Conservation (phyloP, 2,329 filamentous ascomycete species). For the Blumeriella jaapii region DNA sequence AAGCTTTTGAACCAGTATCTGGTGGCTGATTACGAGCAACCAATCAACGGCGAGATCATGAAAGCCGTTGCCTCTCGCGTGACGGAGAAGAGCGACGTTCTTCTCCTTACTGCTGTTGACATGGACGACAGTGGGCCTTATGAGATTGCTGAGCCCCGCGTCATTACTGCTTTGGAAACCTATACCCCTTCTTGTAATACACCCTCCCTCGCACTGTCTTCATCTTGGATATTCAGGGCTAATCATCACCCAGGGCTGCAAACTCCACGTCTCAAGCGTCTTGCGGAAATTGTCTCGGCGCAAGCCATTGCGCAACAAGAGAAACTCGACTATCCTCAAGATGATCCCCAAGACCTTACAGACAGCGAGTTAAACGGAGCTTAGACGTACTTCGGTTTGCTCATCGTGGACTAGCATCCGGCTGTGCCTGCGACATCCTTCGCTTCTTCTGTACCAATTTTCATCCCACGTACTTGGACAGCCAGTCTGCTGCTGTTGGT, state of each 20-base stretch:
- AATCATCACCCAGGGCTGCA: conserved; percentile 59
- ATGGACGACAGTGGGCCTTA: conserved; percentile 99
- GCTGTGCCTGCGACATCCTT: conserved; percentile 16
- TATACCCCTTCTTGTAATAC: conserved; percentile 92
- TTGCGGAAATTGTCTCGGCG: conserved; percentile 95
- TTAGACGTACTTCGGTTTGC: conserved; percentile 10
- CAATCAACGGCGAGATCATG: conserved; percentile 99
- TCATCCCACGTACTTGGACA: conserved; percentile 14
- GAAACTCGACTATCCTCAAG: conserved; percentile 50
- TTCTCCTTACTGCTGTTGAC: conserved; percentile 87
- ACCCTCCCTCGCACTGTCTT: not conserved
- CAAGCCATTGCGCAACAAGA: conserved; percentile 95
- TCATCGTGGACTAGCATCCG: conserved; percentile 1
- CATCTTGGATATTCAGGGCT: conserved; percentile 19
- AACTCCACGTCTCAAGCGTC: conserved; percentile 85
- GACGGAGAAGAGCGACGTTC: conserved; percentile 94
- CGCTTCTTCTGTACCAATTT: conserved; percentile 27
- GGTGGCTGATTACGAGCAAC: conserved; percentile 97
- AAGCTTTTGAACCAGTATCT: conserved; percentile 98
- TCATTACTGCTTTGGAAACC: conserved; percentile 92
- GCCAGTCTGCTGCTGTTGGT: conserved; percentile 18
- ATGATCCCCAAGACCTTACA: conserved; percentile 38
- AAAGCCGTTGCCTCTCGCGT: conserved; percentile 95
- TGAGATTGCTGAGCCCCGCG: conserved; percentile 92
- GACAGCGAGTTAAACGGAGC: conserved; percentile 25